Base-by-base conservation (phyloP, 257 asterid genomes). In the Scutellaria minor region DNA sequence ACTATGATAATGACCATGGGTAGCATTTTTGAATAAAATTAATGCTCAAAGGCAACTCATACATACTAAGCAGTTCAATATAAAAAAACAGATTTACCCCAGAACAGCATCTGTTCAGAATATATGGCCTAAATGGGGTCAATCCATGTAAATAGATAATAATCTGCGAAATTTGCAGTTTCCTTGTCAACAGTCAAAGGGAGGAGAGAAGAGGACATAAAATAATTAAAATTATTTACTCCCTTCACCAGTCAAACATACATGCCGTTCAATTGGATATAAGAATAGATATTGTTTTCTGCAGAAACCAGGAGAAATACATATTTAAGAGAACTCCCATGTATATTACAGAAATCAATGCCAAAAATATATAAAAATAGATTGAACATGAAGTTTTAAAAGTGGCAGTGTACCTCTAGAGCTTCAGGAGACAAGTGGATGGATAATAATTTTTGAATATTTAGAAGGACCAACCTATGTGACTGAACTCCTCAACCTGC, bases 401-500 rank as follows among this genome's bases (percentile, higher is more conserved):
- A 57, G 67, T 52, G 56, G 80, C 53, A 82, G 62, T 31, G 86
- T 85, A 85, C 91, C 91, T 88, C 79, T 62, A 63, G 65, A 63
- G 83, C 82, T 81, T 78, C 82, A 71, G 78, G 66, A 46, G 78
- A 75, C 76, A 76, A 74, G 80, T 64, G 85, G 78, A 79, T 8
- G 79, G 78, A 83, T 80, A 82, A 20, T 63, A 84, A 77, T 79
- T 81, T 66, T 81, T 66, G 73, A 74, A 78, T 75, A 70, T 53
- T 31, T 66, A 74, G 75, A 68, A 71, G 70, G 74, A 78, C 69
- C 87, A 80, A 68, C 83, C 69, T 78, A 82, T 72, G 63, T 50
- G 61, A 77, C 65, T 66, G 66, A 78, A 74, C 86, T 88, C 84
- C 83, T 80, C 85, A 79, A 82, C 85, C 85, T 85, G 90, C 83